Evolutionary conservation across 495 filamentous ascomycete genomes (phyloP).

Genomic region (Aspergillus sclerotiicarbonarius): DNA sequence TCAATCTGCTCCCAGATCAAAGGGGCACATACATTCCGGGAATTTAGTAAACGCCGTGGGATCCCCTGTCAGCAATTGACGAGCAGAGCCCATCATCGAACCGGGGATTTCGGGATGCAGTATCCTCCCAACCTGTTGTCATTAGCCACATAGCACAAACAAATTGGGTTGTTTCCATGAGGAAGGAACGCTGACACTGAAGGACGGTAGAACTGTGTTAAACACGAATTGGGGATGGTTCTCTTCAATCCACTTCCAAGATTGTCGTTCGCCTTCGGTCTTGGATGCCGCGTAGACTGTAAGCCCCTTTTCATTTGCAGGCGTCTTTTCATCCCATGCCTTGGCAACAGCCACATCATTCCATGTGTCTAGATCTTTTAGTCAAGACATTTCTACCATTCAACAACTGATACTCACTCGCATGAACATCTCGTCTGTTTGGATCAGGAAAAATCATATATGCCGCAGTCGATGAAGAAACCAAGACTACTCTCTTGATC

Average conservation of each 20-base stretch:
- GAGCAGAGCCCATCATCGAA: slow-evolving; percentile 22
- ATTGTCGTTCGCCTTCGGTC: slow-evolving; percentile 47
- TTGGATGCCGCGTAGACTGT: slow-evolving; percentile 55
- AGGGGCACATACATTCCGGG: not conserved
- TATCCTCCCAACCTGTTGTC: slow-evolving; percentile 25
- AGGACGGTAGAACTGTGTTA: slow-evolving; percentile 50
- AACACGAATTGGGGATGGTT: slow-evolving; percentile 47
- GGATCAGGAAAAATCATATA: slow-evolving; percentile 19
- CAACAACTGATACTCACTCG: not conserved
- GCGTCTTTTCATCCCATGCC: slow-evolving; percentile 34
- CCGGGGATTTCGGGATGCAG: slow-evolving; percentile 25
- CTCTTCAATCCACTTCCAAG: slow-evolving; percentile 53
- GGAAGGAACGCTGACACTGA: slow-evolving; percentile 27
- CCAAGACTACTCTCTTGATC: slow-evolving; percentile 52
- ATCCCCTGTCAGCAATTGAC: slow-evolving; percentile 27
- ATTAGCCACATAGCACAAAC: not conserved
- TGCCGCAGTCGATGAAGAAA: slow-evolving; percentile 49
- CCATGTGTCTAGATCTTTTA: slow-evolving; percentile 33
- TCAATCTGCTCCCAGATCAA: not conserved
- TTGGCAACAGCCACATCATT: slow-evolving; percentile 44
- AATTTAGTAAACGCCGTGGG: slow-evolving; percentile 18
- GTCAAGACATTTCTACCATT: no score
- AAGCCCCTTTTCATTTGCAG: slow-evolving; percentile 20
- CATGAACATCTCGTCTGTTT: slow-evolving; percentile 5
- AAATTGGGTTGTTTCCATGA: not conserved